Base-by-base conservation (phyloP, 352 stramenopile species). In the Globisporangium mamillatum region DNA sequence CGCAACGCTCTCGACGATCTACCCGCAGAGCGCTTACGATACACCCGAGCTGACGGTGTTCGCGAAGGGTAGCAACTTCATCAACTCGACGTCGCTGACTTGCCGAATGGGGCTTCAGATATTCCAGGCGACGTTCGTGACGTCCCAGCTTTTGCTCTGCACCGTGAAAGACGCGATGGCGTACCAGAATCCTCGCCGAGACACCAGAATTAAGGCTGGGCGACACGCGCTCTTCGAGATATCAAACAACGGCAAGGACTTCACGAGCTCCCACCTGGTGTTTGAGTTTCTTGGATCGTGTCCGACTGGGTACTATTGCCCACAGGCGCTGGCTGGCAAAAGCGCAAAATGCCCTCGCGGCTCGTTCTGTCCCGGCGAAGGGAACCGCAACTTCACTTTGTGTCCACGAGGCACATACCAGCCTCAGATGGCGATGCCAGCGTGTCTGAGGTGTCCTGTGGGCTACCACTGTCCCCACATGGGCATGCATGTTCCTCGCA, bases 211-310 rank as follows among this genome's bases (percentile, higher is more conserved):
- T 8, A 56, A 41, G 2, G 59, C 24, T 9, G 72, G 66, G 0
- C 68, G 69, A 4, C 75, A 77, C 55, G 73, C 90, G 4, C 85
- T 95, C 22, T 82, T 99, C 38, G 85, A 97, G 67, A 75, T 99
- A 20, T 97, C 95, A 12, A 98, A 98, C 77, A 99, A 99, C 77
- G 94, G 89, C 27, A 73, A 88, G n/a, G 97, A 98, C 71, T 98
- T 96, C 67, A 97, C 93, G 18, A 88, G 71, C 12, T 92, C 90
- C 50, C 78, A 89, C 63, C 36, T 80, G 6, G 74, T 71, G 64
- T 83, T 98, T 75, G 76, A 97, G 59, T 86, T 91, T 58, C 70
- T 86, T 46, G 86, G 82, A 1, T 78, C 73, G 3, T 98, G 95
- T 79, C 92, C 93, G 5, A 87, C 82, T 7, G 95, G 95, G 0